Percentiles rank a stretch among this genome's conserved stretches.
Conservation (phyloP, 495 filamentous ascomycete genomes). For the Achaetomiella virescens region DNA sequence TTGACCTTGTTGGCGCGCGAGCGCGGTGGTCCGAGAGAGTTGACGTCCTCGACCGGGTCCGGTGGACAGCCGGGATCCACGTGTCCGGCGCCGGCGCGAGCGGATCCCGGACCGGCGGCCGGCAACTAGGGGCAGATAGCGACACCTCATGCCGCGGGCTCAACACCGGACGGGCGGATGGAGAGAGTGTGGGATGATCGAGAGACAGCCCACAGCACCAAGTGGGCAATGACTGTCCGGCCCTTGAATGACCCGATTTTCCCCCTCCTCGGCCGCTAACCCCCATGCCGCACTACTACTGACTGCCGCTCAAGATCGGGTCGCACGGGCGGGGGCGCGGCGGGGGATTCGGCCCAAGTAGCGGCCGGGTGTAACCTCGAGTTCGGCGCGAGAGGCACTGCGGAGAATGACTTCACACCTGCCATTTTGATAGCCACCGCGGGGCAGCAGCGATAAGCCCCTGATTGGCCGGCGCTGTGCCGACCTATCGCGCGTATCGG, state of each 20-base stretch:
- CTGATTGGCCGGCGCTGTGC: conserved; percentile 10
- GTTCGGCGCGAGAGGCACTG: not conserved
- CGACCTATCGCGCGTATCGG: conserved; percentile 16
- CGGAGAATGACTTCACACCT: not conserved
- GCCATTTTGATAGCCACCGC: too few relatives aligned
- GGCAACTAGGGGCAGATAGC: too few relatives aligned
- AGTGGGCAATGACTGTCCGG: not conserved
- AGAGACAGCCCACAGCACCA: too few relatives aligned
- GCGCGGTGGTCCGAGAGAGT: not conserved
- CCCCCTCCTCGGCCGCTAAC: not conserved
- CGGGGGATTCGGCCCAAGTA: not conserved
- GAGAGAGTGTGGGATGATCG: too few relatives aligned
- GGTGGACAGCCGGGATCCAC: conserved; percentile 2
- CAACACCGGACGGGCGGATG: too few relatives aligned
- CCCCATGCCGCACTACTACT: not conserved
- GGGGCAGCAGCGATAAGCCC: conserved; percentile 6
- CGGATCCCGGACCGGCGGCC: not conserved
- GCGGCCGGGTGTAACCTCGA: not conserved
- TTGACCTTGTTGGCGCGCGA: not conserved
- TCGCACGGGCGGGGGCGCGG: conserved; percentile 3
- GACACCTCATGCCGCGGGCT: too few relatives aligned
- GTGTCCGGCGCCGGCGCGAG: conserved; percentile 3
- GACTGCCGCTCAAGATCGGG: conserved; percentile 9
- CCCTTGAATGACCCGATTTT: not conserved
- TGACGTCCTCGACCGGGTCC: not conserved